Conservation (phyloP, 768 basidiomycete species). For the Russula sp. region DNA sequence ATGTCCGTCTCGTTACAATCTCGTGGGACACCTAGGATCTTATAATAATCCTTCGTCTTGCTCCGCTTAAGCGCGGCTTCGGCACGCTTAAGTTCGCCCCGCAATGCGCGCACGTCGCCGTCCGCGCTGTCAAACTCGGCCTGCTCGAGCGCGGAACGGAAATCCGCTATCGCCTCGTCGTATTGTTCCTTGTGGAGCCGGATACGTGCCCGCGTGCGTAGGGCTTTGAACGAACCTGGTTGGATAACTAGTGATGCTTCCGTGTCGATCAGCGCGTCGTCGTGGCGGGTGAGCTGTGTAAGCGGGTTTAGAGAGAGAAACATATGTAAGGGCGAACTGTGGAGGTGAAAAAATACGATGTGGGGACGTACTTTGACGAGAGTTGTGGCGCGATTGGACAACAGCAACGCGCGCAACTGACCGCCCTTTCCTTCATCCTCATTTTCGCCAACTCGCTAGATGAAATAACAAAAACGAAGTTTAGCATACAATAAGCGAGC, state of each 20-base stretch:
- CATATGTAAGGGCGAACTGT: background rate
- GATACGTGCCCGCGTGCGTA: constrained; percentile 82
- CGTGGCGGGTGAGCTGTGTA: constrained; percentile 55
- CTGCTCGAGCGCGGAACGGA: constrained; percentile 75
- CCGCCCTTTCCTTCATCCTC: constrained; percentile 78
- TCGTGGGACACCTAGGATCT: constrained; percentile 61
- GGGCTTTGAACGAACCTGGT: constrained; percentile 75
- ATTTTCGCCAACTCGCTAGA: constrained; percentile 59
- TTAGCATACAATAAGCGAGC: too few relatives aligned
- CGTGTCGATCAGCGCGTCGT: constrained; percentile 71
- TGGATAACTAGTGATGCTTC: constrained; percentile 60
- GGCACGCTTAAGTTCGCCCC: constrained; percentile 70
- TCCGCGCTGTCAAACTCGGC: constrained; percentile 62
- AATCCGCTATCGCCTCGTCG: constrained; percentile 69
- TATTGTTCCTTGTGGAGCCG: constrained; percentile 70
- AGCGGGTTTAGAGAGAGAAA: background rate
- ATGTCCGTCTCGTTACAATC: constrained; percentile 70
- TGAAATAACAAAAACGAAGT: background rate
- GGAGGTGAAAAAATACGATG: constrained; percentile 12
- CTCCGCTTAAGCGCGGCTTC: constrained; percentile 80
- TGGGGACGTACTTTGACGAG: constrained; percentile 57
- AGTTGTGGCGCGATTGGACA: constrained; percentile 83
- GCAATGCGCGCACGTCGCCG: constrained; percentile 59
- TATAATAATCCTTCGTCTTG: constrained; percentile 89
- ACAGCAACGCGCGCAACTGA: constrained; percentile 71